phyloP scores from a whole-genome alignment of 306 rosid genomes.

The Trifolium pratense region DNA sequence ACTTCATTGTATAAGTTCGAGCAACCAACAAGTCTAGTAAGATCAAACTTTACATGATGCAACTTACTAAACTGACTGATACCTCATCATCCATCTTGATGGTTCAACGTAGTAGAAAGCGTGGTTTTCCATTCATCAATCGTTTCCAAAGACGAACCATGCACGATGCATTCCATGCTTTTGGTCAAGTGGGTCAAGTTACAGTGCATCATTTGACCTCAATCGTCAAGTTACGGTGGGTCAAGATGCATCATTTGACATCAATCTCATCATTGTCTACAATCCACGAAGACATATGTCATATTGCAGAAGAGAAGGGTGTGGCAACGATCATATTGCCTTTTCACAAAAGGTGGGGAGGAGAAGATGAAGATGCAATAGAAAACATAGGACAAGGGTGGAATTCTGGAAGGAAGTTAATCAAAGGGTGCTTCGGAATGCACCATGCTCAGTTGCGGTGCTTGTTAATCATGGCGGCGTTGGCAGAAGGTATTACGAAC shows the following conservation, averaged over 20 bases:
- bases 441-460: background rate
- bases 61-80: conserved; percentile 49
- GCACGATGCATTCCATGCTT: conserved; percentile 48
- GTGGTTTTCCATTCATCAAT: conserved; percentile 48
- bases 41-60: conserved; percentile 49
- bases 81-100: conserved; percentile 56
- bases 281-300: background rate
- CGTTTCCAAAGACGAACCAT: conserved; percentile 26
- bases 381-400: background rate
- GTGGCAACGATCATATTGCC: background rate
- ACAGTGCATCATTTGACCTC: background rate
- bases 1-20: background rate
- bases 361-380: background rate
- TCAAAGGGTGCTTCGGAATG: background rate
- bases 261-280: background rate
- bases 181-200: conserved; percentile 37
- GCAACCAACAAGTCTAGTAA: conserved; percentile 11
- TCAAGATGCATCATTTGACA: background rate
- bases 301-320: background rate
- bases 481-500: background rate
- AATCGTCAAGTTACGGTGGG: too few species aligned
- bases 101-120: conserved; percentile 46
- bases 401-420: background rate
- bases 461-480: background rate
- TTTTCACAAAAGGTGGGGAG: background rate